Conservation (phyloP, 148 eudicot species). For the Camellia lanceoleosa region DNA sequence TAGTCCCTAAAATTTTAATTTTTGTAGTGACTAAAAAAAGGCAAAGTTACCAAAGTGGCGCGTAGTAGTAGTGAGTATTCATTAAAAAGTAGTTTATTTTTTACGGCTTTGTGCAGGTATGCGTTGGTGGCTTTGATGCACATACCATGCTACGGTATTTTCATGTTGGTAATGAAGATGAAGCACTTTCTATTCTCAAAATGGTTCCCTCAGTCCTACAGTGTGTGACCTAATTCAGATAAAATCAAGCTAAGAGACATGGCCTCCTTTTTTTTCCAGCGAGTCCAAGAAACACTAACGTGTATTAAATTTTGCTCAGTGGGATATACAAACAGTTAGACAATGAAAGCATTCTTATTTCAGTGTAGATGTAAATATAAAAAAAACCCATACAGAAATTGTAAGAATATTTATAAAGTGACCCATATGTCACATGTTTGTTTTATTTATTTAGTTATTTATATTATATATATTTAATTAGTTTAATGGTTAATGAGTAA, state of each 20-base stretch:
- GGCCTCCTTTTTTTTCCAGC: neutral
- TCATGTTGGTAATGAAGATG: conserved; percentile 57
- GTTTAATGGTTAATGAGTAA: too few species aligned
- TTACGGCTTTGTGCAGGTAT: conserved; percentile 48
- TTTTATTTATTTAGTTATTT: too few species aligned
- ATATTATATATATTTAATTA: too few species aligned
- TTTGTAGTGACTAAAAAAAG: too few species aligned
- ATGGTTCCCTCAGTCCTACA: conserved; percentile 68
- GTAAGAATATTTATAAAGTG: too few species aligned
- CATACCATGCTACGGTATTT: conserved; percentile 77
- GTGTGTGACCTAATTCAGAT: conserved; percentile 20
- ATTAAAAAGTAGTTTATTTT: too few species aligned
- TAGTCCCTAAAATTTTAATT: too few species aligned
- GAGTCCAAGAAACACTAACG: too few species aligned
- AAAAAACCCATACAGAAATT: neutral
- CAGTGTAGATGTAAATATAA: neutral
- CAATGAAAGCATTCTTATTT: neutral
- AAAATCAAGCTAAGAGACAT: neutral
- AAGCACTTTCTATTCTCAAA: conserved; percentile 56
- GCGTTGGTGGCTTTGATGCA: conserved; percentile 73
- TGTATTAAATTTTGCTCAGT: neutral
- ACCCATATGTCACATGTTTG: too few species aligned
- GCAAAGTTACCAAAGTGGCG: too few species aligned
- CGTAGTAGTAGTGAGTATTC: too few species aligned
- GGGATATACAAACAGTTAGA: neutral